These are phyloP conservation scores for Sextonia rubra DNA, from an alignment of 164 flowering plant genomes.

Conservation along the genomic window DNA sequence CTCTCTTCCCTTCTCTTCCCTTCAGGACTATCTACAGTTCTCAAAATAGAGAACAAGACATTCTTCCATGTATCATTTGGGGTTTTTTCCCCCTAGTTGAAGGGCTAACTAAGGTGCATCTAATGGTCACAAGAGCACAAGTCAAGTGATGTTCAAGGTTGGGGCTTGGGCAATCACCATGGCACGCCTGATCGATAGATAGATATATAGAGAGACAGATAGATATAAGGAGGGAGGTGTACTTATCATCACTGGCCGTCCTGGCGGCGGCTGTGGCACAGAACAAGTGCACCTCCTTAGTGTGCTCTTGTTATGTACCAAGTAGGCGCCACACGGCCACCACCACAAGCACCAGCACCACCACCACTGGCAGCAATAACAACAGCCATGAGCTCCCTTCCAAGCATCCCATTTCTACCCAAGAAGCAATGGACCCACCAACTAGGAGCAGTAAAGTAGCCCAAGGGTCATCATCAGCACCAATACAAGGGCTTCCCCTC, in stretches of 20 bases:
- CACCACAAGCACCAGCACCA: constrained; percentile 10
- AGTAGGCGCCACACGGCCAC: constrained; percentile 19
- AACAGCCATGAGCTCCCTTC: neutral
- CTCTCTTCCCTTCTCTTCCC: neutral
- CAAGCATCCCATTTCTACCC: neutral
- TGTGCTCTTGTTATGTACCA: constrained; percentile 62
- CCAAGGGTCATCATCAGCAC: constrained; percentile 18
- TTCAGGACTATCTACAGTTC: neutral
- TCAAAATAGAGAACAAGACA: neutral
- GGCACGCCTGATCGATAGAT: neutral
- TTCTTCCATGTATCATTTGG: neutral
- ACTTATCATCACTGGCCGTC: constrained; percentile 20
- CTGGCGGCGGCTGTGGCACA: constrained; percentile 49
- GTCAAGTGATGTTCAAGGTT: neutral
- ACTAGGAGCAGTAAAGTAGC: constrained; percentile 12
- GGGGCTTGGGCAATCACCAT: neutral
- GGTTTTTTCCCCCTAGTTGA: neutral
- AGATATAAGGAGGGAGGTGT: neutral
- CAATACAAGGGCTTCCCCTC: constrained; percentile 16
- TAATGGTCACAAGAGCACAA: neutral
- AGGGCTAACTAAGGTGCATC: neutral
- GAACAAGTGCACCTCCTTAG: constrained; percentile 44
- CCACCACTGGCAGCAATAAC: constrained; percentile 3
- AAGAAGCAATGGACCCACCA: constrained; percentile 13
- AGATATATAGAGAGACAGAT: neutral